Percentiles rank a stretch among this genome's conserved stretches.
Evolutionary conservation across 345 rosid species (phyloP).

Genomic region (Ceriops zippeliana): DNA sequence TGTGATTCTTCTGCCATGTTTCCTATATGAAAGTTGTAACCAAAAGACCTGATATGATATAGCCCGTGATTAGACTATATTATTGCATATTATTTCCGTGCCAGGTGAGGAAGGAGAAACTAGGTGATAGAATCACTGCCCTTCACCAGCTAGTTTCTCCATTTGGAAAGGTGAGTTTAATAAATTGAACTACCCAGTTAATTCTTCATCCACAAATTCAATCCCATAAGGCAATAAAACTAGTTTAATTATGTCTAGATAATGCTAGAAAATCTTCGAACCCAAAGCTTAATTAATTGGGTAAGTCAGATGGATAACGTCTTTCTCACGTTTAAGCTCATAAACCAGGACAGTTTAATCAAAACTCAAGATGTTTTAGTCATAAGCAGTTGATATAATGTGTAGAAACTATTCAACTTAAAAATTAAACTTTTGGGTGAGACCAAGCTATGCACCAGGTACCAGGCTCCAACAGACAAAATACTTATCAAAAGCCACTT

Average conservation of each 20-base stretch:
- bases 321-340: neutral
- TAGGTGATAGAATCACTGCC: conserved; percentile 82
- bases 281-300: too few species aligned
- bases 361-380: too few species aligned
- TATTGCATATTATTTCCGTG: neutral
- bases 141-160: conserved; percentile 98
- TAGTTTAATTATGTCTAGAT: too few species aligned
- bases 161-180: conserved; percentile 71
- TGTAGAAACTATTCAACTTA: too few species aligned
- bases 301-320: too few species aligned
- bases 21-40: neutral
- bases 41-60: neutral
- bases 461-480: too few species aligned
- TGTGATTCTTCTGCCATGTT: conserved; percentile 45
- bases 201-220: neutral
- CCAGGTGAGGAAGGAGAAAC: conserved; percentile 87
- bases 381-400: too few species aligned
- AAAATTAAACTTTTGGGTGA: too few species aligned
- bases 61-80: neutral
- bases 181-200: neutral
- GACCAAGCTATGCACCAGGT: too few species aligned
- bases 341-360: neutral
- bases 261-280: too few species aligned
- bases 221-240: neutral
- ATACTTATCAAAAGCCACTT: too few species aligned